Percentiles rank a stretch among this genome's conserved stretches.
Evolutionary conservation across 2,329 filamentous ascomycete genomes (phyloP).

Genomic region (Piedraia hortae): DNA sequence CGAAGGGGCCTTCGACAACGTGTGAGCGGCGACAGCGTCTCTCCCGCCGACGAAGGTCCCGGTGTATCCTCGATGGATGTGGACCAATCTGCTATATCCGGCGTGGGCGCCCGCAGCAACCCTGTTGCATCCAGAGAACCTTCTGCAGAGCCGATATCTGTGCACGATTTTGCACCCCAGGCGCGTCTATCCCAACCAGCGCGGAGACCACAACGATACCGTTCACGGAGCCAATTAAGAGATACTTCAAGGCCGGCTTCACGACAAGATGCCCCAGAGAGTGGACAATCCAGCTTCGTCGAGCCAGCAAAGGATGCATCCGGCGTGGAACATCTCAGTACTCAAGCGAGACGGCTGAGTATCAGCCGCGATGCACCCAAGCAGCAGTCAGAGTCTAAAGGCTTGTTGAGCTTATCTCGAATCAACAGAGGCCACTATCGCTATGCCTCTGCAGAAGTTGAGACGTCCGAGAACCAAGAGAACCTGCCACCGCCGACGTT

Average conservation of each 20-base stretch:
- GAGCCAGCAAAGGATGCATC: background rate
- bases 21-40: conserved; percentile 22
- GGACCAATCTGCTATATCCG: too few relatives aligned
- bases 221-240: conserved; percentile 8
- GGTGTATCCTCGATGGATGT: conserved; percentile 8
- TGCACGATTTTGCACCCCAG: conserved; percentile 12
- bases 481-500: conserved; percentile 51
- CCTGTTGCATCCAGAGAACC: conserved; percentile 10
- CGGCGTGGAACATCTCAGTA: conserved; percentile 9
- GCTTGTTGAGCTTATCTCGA: conserved; percentile 14
- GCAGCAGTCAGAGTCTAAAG: conserved; percentile 9
- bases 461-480: conserved; percentile 50
- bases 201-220: conserved; percentile 6
- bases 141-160: conserved; percentile 11
- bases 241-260: conserved; percentile 7
- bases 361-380: conserved; percentile 6
- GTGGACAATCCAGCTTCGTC: conserved; percentile 9
- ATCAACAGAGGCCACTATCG: conserved; percentile 19
- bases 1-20: conserved; percentile 38
- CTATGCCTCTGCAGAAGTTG: conserved; percentile 20
- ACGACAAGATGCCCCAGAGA: conserved; percentile 7
- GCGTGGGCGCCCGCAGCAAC: too few relatives aligned
- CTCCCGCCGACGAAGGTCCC: conserved; percentile 12
- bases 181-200: conserved; percentile 6
- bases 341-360: conserved; percentile 6